Conservation (phyloP, 208 protist species). For the Crithidia fasciculata region DNA sequence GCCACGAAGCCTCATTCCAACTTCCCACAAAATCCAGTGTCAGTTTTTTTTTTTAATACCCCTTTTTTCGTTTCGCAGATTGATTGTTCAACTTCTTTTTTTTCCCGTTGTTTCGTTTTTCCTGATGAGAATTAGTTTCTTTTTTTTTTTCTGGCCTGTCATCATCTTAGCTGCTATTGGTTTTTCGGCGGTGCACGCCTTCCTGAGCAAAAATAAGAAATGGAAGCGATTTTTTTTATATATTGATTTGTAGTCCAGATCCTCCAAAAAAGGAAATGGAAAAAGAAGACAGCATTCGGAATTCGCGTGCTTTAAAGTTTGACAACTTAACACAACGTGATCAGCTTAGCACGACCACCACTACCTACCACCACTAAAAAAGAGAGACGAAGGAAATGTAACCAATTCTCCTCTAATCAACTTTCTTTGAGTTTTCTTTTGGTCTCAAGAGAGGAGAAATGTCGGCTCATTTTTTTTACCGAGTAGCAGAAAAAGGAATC, state of each 20-base stretch:
- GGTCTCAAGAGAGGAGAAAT: not conserved
- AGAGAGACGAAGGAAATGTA: not conserved
- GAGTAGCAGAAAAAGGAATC: not conserved
- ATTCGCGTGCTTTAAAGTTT: not conserved
- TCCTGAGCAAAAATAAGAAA: constrained; percentile 16
- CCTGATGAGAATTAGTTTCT: not conserved
- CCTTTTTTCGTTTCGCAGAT: not conserved
- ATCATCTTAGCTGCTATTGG: constrained; percentile 7
- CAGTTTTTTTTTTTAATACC: constrained; percentile 18
- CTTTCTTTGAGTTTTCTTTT: constrained; percentile 4
- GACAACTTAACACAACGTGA: constrained; percentile 12
- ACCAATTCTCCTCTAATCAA: not conserved
- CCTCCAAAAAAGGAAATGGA: too few species aligned
- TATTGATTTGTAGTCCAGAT: not conserved
- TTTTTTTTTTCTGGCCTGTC: constrained; percentile 1
- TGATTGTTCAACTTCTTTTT: constrained; percentile 12
- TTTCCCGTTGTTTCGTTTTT: not conserved
- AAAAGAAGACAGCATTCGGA: not conserved
- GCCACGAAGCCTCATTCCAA: not conserved
- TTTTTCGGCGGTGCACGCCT: constrained; percentile 1
- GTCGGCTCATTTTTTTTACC: not conserved
- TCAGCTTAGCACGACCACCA: not conserved
- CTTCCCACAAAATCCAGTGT: not conserved
- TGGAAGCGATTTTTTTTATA: constrained; percentile 7
- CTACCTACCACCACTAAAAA: not conserved